These are phyloP conservation scores for Ganoderma lingzhi DNA, from an alignment of 1,284 basidiomycete species.

Conservation along the genomic window DNA sequence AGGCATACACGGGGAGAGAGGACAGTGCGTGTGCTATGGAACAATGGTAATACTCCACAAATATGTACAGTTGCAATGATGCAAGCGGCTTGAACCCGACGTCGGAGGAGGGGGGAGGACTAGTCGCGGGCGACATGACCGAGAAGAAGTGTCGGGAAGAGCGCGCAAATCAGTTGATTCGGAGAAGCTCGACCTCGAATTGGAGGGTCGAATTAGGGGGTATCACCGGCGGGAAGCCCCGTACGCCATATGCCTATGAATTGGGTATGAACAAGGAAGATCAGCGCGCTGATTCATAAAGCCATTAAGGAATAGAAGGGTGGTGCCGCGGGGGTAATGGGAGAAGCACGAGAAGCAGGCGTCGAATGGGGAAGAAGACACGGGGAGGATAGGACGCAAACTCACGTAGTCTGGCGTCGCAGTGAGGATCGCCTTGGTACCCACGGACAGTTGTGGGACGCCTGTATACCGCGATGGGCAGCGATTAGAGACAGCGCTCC, in stretches of 20 bases:
- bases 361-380: background rate
- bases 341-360: slow-evolving; percentile 8
- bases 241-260: slow-evolving; percentile 69
- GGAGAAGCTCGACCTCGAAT: slow-evolving; percentile 85
- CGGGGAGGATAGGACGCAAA: slow-evolving; percentile 29
- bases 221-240: slow-evolving; percentile 85
- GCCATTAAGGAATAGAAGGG: slow-evolving; percentile 19
- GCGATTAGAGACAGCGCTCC: slow-evolving; percentile 20
- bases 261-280: slow-evolving; percentile 13
- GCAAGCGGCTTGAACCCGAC: slow-evolving; percentile 27
- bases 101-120: slow-evolving; percentile 12
- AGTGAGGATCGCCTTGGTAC: slow-evolving; percentile 78
- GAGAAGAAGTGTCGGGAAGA: slow-evolving; percentile 3
- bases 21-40: slow-evolving; percentile 33
- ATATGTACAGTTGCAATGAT: slow-evolving; percentile 31
- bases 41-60: slow-evolving; percentile 37
- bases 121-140: slow-evolving; percentile 9
- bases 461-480: slow-evolving; percentile 51
- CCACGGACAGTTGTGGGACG: slow-evolving; percentile 79
- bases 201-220: slow-evolving; percentile 79
- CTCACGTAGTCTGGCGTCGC: slow-evolving; percentile 75
- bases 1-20: slow-evolving; percentile 11
- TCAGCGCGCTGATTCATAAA: slow-evolving; percentile 10
- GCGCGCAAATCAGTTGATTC: slow-evolving; percentile 59
- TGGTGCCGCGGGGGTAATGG: background rate